A percentile compares a stretch with the other conserved stretches of the same genome.
These are phyloP conservation scores for Salix purpurea DNA, from an alignment of 345 rosid species.

Conservation along the genomic window DNA sequence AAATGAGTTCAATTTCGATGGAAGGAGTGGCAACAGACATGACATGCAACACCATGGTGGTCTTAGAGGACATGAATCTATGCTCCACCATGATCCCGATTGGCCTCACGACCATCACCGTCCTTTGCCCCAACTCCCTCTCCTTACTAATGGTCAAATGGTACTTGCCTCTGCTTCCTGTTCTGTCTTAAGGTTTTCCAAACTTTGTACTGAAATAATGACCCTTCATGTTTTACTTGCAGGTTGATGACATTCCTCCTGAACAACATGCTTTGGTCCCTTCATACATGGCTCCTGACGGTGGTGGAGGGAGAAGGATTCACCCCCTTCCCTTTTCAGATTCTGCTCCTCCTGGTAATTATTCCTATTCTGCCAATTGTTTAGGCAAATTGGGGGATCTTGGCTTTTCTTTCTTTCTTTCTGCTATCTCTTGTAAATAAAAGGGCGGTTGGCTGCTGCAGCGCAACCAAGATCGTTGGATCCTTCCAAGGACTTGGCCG, in stretches of 20 bases:
- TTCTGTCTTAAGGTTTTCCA: background rate
- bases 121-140: background rate
- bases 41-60: background rate
- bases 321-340: background rate
- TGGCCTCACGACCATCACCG: background rate
- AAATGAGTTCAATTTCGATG: background rate
- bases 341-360: background rate
- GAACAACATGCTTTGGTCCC: background rate
- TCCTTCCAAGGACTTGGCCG: background rate
- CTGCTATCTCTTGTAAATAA: no score
- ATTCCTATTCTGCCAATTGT: no score
- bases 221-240: background rate
- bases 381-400: background rate
- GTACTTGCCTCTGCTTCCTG: background rate
- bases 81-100: background rate
- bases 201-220: background rate
- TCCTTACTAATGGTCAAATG: background rate
- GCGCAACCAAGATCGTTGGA: background rate
- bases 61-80: background rate
- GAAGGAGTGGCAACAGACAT: background rate
- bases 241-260: background rate
- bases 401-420: background rate
- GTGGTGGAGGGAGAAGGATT: background rate
- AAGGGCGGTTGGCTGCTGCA: background rate
- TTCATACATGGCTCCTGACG: background rate